Evolutionary conservation across 495 filamentous ascomycete genomes (phyloP).

Genomic region (Xylaria venustula): DNA sequence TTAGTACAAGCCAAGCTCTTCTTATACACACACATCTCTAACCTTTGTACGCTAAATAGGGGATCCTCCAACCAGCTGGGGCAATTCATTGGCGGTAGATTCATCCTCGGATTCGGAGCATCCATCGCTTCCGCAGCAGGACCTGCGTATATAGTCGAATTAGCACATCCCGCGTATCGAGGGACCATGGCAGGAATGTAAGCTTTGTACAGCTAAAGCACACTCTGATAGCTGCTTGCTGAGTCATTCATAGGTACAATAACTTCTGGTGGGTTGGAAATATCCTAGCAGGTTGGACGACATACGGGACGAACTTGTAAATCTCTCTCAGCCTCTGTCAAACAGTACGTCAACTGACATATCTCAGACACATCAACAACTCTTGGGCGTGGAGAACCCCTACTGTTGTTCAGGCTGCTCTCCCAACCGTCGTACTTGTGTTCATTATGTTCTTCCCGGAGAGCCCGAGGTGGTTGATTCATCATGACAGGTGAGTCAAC

Average conservation of each 20-base stretch:
- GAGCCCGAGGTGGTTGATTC: constrained; percentile 57
- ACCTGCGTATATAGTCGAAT: constrained; percentile 13
- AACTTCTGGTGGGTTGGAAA: constrained; percentile 38
- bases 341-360: neutral
- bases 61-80: constrained; percentile 40
- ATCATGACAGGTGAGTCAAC: constrained; percentile 29
- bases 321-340: neutral
- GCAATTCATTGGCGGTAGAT: constrained; percentile 56
- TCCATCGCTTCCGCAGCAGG: constrained; percentile 14
- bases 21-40: neutral
- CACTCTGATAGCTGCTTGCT: neutral
- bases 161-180: constrained; percentile 34
- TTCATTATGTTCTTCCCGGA: constrained; percentile 40
- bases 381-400: constrained; percentile 56
- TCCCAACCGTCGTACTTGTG: constrained; percentile 34
- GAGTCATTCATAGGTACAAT: constrained; percentile 17
- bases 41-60: neutral
- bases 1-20: too few species aligned
- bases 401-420: constrained; percentile 51
- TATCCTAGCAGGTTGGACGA: constrained; percentile 34
- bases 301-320: constrained; percentile 34
- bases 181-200: constrained; percentile 56
- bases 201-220: neutral
- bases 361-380: constrained; percentile 18
- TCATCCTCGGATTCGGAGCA: constrained; percentile 45